A percentile compares a stretch with the other conserved stretches of the same genome.
Evolutionary conservation across 225 moss, liverwort and hornwort genomes (phyloP).

Genomic region (Pseudisothecium myosuroides): DNA sequence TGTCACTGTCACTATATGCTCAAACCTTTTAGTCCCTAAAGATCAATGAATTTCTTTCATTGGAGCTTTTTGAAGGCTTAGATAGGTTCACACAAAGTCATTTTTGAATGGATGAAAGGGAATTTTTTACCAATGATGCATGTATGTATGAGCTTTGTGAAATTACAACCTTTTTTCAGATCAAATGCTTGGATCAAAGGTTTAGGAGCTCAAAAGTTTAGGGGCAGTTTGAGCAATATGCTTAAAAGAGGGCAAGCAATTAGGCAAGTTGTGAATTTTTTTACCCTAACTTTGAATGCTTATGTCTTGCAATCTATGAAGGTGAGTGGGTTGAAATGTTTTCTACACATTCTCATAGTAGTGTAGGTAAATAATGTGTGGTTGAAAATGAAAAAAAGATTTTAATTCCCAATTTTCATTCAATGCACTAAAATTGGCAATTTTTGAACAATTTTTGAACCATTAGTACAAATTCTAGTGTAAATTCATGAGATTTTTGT

Average conservation of each 20-base stretch:
- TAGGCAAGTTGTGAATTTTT: neutral
- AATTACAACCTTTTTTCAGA: neutral
- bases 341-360: neutral
- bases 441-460: neutral
- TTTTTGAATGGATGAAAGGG: too few species aligned
- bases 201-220: neutral
- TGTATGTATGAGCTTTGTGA: neutral
- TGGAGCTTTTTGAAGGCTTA: neutral
- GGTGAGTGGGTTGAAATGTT: fast-evolving
- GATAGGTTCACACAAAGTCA: neutral
- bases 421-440: neutral
- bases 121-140: neutral
- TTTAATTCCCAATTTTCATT: neutral
- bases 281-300: neutral
- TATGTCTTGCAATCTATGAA: neutral
- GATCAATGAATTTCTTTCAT: neutral
- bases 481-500: neutral
- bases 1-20: neutral
- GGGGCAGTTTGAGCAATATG: fast-evolving
- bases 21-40: too few species aligned
- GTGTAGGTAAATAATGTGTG: neutral
- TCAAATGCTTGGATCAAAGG: neutral
- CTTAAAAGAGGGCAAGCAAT: neutral
- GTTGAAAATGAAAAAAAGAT: neutral
- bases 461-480: neutral